Percentiles rank a stretch among this genome's conserved stretches.
These are phyloP conservation scores for Protomyces arabidopsidicola DNA, from an alignment of 1,139 yeast species.

Conservation along the genomic window DNA sequence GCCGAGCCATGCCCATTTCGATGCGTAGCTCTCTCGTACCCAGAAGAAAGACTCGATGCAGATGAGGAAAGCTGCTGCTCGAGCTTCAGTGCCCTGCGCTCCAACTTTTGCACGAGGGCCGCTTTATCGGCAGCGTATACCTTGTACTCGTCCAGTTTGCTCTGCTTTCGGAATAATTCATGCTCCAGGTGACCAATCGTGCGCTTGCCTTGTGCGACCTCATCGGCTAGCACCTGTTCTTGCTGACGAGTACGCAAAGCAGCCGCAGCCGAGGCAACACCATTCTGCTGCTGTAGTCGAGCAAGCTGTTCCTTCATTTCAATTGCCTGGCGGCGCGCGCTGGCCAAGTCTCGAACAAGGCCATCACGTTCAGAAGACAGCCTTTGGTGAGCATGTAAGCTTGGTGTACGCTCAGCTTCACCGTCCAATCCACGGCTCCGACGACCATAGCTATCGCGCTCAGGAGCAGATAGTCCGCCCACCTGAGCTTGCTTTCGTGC, in stretches of 20 bases:
- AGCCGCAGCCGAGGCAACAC: background rate
- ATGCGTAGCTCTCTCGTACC: background rate
- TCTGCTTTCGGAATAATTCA: background rate
- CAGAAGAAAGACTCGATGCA: background rate
- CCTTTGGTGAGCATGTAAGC: background rate
- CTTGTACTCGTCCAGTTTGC: constrained; percentile 9
- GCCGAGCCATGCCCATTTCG: background rate
- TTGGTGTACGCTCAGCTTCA: background rate
- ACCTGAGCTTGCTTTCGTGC: background rate
- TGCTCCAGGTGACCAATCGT: background rate
- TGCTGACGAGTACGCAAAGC: background rate
- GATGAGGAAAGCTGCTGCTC: background rate
- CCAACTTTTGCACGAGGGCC: constrained; percentile 1
- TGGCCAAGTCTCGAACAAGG: background rate
- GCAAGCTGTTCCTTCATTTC: background rate
- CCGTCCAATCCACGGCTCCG: background rate
- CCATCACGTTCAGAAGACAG: background rate
- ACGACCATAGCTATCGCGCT: background rate
- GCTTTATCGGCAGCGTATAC: background rate
- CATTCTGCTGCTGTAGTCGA: background rate
- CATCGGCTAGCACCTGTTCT: background rate
- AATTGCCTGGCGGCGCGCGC: background rate
- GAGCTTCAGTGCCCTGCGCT: constrained; percentile 4
- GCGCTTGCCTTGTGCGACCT: constrained; percentile 1
- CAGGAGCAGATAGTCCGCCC: background rate